Evolutionary conservation across 768 basidiomycete genomes (phyloP), one percentile per base, ranked within the genome.

Genomic region (Tylopilus sp.): DNA sequence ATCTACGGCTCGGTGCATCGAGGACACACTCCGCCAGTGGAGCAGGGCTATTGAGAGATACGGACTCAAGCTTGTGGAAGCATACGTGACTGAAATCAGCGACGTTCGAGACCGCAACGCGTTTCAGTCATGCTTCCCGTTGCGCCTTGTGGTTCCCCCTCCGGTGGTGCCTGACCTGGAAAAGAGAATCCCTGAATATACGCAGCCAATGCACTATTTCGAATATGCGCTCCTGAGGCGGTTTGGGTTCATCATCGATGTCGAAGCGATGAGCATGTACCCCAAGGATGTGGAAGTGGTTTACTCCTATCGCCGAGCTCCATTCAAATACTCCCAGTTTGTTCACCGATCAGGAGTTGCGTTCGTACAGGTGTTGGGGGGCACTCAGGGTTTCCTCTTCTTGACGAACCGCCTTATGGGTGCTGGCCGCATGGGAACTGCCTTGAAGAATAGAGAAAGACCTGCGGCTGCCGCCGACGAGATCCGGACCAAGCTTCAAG

Each of bases 51-150:
- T 95, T 41, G 94, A 96, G 57, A 80, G 86, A 46, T 93, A 93
- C 55, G 96, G 96, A 4, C 76, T 98, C 50, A 90, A 84, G 66
- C 82, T 99, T 11, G 89, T 98, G 22, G 97, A 98, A 66, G 91
- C 91, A 0, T 94, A 93, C 58, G 92, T 97, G 25, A 86, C 86
- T 31, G 92, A 94, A 66, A 93, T 98, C 66, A 81, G 84, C 68
- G 92, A 94, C 63, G 86, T 97, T 55, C 81, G 85, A 29, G 79
- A 84, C 25, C 84, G 86, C 55, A 96, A 92, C 60, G 86, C 93
- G 1, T 98, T 96, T 72, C 92, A 98, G 59, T 89, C 90, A 4
- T 92, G 92, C 62, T 89, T 84, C 67, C 89, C 92, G 2, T 80
- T 98, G 45, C 81, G 80, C 2, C 80, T 96, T n/a, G 83, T 80